Evolutionary conservation across 495 filamentous ascomycete genomes (phyloP), one percentile per base, ranked within the genome.

Genomic region (Penicillium robsamsonii): DNA sequence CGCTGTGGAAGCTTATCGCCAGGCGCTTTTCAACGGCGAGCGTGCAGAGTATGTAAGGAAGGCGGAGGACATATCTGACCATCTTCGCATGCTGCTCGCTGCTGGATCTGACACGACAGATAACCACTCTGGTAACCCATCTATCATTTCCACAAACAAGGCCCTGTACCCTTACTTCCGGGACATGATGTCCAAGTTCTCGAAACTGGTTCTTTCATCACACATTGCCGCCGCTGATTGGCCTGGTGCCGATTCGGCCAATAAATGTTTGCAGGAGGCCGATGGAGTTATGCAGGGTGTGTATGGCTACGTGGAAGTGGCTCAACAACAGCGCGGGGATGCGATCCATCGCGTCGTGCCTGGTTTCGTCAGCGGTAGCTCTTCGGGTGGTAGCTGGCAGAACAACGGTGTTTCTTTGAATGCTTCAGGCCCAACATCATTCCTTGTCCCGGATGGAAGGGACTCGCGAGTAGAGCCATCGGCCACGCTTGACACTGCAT

Each of bases 181-280:
- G 48, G 95, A 97, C 67, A 97, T 96, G 88, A 98, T 98, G 94
- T 97, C 94, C 5, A 90, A 94, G 62, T 97, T 97, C 73, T 97
- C 95, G 37, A 98, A 97, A 70, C 79, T 98, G 37, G 95, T 98
- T 22, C 83, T 98, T 33, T 97, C 93, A 20, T 97, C 94, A n/a
- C 94, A 97, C 69, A 96, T 97, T 66, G 94, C 94, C 35, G 90
- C 93, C 22, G 88, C 93, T 29, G 94, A 97, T 70, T 97, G 89
- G 84, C 91, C 92, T 20, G 77, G 84, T 38, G 76, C 80, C 35
- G 94, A 98, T 67, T 95, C 93, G 2, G 87, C 90, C 55, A 82
- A 92, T 45, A 98, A 98, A 66, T 98, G 94, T 65, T 73, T 97
- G 61, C 88, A 91, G 66, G 95, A 98, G 75, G 95, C 94, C 5